Evolutionary conservation across 176 grass and related monocot genomes (phyloP).

Genomic region (Lolium perenne): DNA sequence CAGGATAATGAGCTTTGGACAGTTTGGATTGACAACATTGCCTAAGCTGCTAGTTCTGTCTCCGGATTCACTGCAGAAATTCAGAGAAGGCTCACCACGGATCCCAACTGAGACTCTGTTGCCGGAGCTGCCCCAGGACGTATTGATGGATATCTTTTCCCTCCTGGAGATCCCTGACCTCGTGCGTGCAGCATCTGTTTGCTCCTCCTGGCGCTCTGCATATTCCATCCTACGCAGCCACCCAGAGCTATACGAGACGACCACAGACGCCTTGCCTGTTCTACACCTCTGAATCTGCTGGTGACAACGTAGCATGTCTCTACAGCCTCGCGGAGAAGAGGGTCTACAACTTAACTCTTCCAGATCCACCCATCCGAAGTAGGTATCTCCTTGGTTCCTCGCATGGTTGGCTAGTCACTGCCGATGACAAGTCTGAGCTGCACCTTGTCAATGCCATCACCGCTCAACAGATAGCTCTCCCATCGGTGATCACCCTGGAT

Average conservation of each 20-base stretch:
- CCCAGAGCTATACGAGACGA: not conserved
- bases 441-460: conserved; percentile 2
- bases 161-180: conserved; percentile 13
- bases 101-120: not conserved
- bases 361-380: not conserved
- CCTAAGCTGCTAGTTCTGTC: too few relatives aligned
- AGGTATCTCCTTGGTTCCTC: not conserved
- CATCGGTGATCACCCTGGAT: not conserved
- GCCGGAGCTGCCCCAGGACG: not conserved
- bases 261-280: not conserved
- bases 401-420: conserved; percentile 1
- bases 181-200: not conserved
- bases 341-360: not conserved
- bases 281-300: not conserved
- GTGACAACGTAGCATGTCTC: not conserved
- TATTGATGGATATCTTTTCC: not conserved
- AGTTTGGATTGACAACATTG: too few relatives aligned
- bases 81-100: not conserved
- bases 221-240: not conserved
- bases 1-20: too few relatives aligned
- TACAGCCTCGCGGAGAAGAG: conserved; percentile 6
- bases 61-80: too few relatives aligned
- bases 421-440: conserved; percentile 3
- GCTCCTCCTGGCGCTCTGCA: not conserved
- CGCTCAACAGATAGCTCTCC: not conserved